Evolutionary conservation across 768 basidiomycete species (phyloP), one percentile per base, ranked within the genome.

Genomic region (Boletus speciosus): DNA sequence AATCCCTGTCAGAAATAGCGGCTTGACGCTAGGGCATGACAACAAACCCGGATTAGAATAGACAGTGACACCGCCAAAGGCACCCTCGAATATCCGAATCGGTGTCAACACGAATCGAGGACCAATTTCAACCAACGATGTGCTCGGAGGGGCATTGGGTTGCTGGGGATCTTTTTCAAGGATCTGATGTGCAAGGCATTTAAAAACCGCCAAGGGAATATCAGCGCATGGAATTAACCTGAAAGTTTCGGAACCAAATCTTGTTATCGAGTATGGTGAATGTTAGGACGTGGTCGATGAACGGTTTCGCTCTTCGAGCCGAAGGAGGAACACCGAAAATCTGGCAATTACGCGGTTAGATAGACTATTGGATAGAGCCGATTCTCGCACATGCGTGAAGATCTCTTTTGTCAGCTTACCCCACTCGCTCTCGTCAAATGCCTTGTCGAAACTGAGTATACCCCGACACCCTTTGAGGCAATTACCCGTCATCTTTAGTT

Each of bases 161-260:
- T 92, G 87, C 42, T 88, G 68, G 15, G 95, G 93, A 68, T 97
- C 93, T 70, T 95, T 98, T 72, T 97, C 93, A 52, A 97, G 74
- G 57, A 96, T 95, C 91, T 97, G 43, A 25, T n/a, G 19, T 41
- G 48, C 41, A 46, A 45, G n/a, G 8, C 23, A 21, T 40, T 57
- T 41, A 6, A 50, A 42, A 6, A n/a, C 40, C 14, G 21, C 35
- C 19, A 37, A 40, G 34, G 16, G 23, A 15, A 41, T 50, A 36
- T 43, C 31, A 36, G 27, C 36, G 41, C 15, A 25, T 35, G 43
- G 56, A 39, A 66, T 76, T 60, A 54, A 94, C 93, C 82, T 99
- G 97, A 77, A 89, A 99, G 73, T 98, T 98, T 60, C 97, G 85
- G 79, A 98, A 98, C 97, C 97, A 99, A 60, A 98, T 93, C 71